A percentile compares a stretch with the other conserved stretches of the same genome.
These are phyloP conservation scores for Amaranthus palmeri DNA, from an alignment of 148 eudicot species.

Conservation along the genomic window DNA sequence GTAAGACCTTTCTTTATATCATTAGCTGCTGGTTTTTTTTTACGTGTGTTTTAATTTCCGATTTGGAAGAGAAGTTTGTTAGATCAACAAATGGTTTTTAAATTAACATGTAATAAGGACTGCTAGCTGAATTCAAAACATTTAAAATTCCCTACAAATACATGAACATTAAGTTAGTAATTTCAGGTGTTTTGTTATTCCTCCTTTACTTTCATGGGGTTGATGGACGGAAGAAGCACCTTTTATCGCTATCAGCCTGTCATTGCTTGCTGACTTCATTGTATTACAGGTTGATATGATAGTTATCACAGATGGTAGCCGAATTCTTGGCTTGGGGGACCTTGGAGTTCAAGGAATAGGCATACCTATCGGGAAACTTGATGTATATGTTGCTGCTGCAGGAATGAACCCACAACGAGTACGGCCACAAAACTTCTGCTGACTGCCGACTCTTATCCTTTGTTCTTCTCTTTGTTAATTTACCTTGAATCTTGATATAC, in stretches of 20 bases:
- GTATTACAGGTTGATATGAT: conserved; percentile 93
- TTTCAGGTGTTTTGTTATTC: neutral
- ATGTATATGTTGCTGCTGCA: conserved; percentile 99
- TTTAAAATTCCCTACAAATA: neutral
- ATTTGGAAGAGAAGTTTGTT: neutral
- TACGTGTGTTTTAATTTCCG: neutral
- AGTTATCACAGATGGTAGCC: conserved; percentile 98
- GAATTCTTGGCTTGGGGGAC: conserved; percentile 96
- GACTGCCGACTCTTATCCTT: too few relatives aligned
- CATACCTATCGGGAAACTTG: conserved; percentile 96
- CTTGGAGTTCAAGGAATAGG: conserved; percentile 99
- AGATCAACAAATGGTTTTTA: neutral
- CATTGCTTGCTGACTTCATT: conserved; percentile 12
- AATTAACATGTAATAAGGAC: neutral
- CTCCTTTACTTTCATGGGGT: neutral
- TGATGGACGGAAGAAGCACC: neutral
- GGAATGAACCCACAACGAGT: conserved; percentile 93
- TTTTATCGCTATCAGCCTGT: neutral
- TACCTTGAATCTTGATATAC: neutral
- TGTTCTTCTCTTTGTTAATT: neutral
- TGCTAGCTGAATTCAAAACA: neutral
- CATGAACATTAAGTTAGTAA: neutral
- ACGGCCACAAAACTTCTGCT: conserved; percentile 27
- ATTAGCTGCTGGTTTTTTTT: neutral
- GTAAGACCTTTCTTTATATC: conserved; percentile 34